Percentiles rank a stretch among this genome's conserved stretches.
These are phyloP conservation scores for Westerdykella sp. DNA, from an alignment of 2,329 filamentous ascomycete species.

Conservation along the genomic window DNA sequence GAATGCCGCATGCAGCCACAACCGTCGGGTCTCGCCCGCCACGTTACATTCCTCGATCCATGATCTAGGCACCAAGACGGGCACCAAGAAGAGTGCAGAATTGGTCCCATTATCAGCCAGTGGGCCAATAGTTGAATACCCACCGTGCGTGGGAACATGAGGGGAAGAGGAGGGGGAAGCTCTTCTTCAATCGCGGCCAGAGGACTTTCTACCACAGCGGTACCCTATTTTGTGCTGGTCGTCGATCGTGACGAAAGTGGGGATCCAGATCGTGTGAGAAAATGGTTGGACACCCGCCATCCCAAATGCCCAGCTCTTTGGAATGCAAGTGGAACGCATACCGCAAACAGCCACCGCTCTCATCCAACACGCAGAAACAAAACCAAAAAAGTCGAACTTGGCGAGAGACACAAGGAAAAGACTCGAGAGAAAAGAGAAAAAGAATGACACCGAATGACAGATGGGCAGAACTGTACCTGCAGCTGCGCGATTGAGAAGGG, in stretches of 20 bases:
- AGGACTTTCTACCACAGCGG: too few relatives aligned
- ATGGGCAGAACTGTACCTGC: background rate
- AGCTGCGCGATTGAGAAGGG: too few relatives aligned
- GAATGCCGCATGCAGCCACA: slow-evolving; percentile 24
- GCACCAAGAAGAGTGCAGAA: too few relatives aligned
- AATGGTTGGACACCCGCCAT: too few relatives aligned
- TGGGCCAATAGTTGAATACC: too few relatives aligned
- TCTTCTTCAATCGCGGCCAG: too few relatives aligned
- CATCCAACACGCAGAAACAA: background rate
- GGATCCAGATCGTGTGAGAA: too few relatives aligned
- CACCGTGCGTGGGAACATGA: too few relatives aligned
- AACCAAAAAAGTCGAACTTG: background rate
- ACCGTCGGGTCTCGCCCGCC: slow-evolving; percentile 8
- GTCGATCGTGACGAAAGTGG: too few relatives aligned
- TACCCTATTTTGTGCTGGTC: too few relatives aligned
- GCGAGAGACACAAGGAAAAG: slow-evolving; percentile 1
- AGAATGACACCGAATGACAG: background rate
- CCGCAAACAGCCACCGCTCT: slow-evolving; percentile 6
- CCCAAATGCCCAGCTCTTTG: slow-evolving; percentile 2
- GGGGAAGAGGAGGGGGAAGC: too few relatives aligned
- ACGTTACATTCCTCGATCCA: slow-evolving; percentile 12
- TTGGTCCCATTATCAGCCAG: too few relatives aligned
- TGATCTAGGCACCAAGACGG: background rate
- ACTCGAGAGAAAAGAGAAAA: slow-evolving; percentile 4
- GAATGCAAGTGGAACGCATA: slow-evolving; percentile 5